Base-by-base conservation (phyloP, 2,329 filamentous ascomycete species). In the Scorias spongiosa region DNA sequence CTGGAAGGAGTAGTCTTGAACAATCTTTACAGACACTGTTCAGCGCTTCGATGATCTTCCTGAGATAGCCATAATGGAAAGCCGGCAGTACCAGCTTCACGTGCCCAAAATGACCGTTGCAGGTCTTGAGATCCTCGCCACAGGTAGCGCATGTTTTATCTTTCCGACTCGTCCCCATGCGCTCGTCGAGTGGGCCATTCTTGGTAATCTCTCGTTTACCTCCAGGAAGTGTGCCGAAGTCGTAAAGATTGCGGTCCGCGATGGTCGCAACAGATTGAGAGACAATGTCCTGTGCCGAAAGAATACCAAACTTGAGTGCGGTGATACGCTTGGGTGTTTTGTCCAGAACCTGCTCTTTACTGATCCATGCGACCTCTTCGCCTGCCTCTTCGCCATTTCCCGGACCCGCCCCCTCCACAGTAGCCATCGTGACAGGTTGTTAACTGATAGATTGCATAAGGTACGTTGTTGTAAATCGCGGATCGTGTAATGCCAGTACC, bases 1-100 rank as follows among this genome's bases (percentile, higher is more conserved):
- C 87, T 32, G 82, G 78, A 18, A 98, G 74, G 44, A 98, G 66
- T 6, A 96, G 81, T 48, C 76, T 76, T 18, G 85, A 84, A 60
- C 91, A 98, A 58, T 88, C 69, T 61, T 94, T 98, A 78, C 91
- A 98, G 51, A 98, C 93, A 57, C 91, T 83, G 61, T 96, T 88
- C 18, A 98, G 72, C 44, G 94, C 88, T 39, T 80, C 81, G 59
- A 93, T 89, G 50, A 91, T 86, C 61, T 93, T 87, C 60, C 87
- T 91, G 55, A 98, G 76, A 60, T 95, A 98, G 32, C 91, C 91
- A 51, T 96, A 87, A 60, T 98, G 91, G 58, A 96, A 96, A 38
- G 83, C 86, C 3, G 91, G 91, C 42, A 98, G 70, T 1, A 89
- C 85, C 11, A 98, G 75, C 56, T 84, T 80, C 55, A 98, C 83